Percentiles rank a stretch among this genome's conserved stretches.
Conservation (phyloP, 305 asterid species). For the Fraxinus velutina region DNA sequence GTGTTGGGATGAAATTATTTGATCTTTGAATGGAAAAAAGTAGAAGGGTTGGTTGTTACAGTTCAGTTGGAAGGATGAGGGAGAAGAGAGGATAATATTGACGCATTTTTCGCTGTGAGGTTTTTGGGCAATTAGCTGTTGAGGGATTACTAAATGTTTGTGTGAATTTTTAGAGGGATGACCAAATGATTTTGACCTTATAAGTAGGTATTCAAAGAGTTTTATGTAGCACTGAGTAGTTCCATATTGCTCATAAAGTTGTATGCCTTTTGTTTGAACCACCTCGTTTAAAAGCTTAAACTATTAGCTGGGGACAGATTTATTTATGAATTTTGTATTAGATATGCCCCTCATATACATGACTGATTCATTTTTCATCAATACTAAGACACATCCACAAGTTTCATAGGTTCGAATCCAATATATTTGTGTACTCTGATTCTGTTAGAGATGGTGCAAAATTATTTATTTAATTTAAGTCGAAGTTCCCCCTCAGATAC, state of each 20-base stretch:
- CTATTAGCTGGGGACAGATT: neutral
- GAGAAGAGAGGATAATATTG: neutral
- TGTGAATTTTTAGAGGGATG: neutral
- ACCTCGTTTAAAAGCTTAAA: neutral
- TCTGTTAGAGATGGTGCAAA: neutral
- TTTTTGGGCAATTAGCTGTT: neutral
- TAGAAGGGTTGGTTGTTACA: neutral
- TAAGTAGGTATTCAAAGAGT: neutral
- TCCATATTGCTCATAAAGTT: neutral
- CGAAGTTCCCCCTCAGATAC: neutral
- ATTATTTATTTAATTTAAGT: neutral
- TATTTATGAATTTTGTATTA: neutral
- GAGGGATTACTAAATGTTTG: neutral
- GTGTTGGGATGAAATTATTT: neutral
- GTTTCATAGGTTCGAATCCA: neutral
- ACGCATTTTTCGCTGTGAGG: neutral
- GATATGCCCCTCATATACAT: neutral
- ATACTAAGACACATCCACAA: neutral
- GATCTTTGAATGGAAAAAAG: neutral
- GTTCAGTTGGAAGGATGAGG: neutral
- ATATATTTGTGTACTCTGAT: neutral
- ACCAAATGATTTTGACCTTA: neutral
- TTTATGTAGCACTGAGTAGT: neutral
- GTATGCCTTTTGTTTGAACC: neutral
- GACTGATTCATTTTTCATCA: neutral